Conservation (phyloP, 164 flowering plant genomes). For the Tetracentron sinense region DNA sequence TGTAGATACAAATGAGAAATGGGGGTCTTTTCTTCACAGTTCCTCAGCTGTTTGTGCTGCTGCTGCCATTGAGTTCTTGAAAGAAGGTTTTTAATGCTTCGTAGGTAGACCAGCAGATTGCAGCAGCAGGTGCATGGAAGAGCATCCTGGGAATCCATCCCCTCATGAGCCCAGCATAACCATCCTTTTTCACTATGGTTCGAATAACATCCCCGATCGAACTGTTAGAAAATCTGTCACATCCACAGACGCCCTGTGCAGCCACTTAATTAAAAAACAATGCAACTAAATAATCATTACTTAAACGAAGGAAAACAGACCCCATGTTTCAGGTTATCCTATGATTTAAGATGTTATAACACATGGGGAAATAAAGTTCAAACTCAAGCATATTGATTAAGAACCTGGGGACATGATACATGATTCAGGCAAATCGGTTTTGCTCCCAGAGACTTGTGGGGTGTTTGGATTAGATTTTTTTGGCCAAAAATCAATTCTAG, state of each 20-base stretch:
- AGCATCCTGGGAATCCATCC: slow-evolving; percentile 96
- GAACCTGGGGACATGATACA: not conserved
- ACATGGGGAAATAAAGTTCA: not conserved
- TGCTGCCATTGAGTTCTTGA: slow-evolving; percentile 39
- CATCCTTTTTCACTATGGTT: slow-evolving; percentile 65
- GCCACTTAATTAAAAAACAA: slow-evolving; percentile 7
- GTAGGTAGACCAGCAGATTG: slow-evolving; percentile 94
- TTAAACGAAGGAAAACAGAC: not conserved
- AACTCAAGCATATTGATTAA: not conserved
- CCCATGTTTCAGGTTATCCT: not conserved
- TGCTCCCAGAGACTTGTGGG: too few relatives aligned
- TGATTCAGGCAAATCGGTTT: not conserved
- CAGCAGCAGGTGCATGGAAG: slow-evolving; percentile 97
- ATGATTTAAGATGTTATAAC: not conserved
- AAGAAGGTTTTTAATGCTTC: slow-evolving; percentile 78
- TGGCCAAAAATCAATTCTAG: too few relatives aligned
- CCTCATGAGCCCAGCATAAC: slow-evolving; percentile 70
- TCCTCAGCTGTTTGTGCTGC: slow-evolving; percentile 14
- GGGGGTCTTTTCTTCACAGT: not conserved
- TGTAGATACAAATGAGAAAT: slow-evolving; percentile 5
- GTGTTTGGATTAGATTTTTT: too few relatives aligned
- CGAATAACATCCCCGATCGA: slow-evolving; percentile 57
- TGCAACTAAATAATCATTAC: not conserved
- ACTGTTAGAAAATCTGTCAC: slow-evolving; percentile 63
- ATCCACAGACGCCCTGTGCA: slow-evolving; percentile 84